Evolutionary conservation across 2,329 filamentous ascomycete genomes (phyloP).

Genomic region (Grosmannia penicillata): DNA sequence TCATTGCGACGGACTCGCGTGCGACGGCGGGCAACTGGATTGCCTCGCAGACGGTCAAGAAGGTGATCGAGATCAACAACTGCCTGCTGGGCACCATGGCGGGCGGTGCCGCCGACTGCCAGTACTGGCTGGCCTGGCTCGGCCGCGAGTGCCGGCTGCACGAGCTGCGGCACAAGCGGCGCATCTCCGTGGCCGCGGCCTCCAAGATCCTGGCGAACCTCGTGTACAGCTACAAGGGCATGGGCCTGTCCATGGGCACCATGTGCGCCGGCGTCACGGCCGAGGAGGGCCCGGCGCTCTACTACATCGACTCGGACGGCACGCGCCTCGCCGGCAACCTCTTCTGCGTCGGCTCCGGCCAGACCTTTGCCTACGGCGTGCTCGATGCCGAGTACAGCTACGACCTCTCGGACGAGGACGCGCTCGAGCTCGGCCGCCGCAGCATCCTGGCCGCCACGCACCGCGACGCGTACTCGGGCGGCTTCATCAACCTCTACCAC

Average conservation of each 20-base stretch:
- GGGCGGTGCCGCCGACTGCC: slow-evolving; percentile 94
- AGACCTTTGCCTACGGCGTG: slow-evolving; percentile 98
- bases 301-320: slow-evolving; percentile 98
- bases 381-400: slow-evolving; percentile 91
- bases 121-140: slow-evolving; percentile 98
- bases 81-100: slow-evolving; percentile 95
- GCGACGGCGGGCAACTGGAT: slow-evolving; percentile 98
- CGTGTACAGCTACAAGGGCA: slow-evolving; percentile 97
- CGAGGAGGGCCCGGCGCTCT: slow-evolving; percentile 89
- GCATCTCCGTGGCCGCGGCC: slow-evolving; percentile 92
- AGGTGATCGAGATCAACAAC: slow-evolving; percentile 97
- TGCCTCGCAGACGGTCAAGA: slow-evolving; percentile 98
- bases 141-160: slow-evolving; percentile 98
- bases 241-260: slow-evolving; percentile 97
- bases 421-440: slow-evolving; percentile 75
- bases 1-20: slow-evolving; percentile 94
- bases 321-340: slow-evolving; percentile 85
- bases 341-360: slow-evolving; percentile 95
- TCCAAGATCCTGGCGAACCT: slow-evolving; percentile 98
- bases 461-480: slow-evolving; percentile 95
- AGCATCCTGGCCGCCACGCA: slow-evolving; percentile 95
- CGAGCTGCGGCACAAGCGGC: slow-evolving; percentile 97
- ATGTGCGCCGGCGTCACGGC: slow-evolving; percentile 97
- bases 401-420: slow-evolving; percentile 74
- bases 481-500: slow-evolving; percentile 97